Conservation (phyloP, 1,284 basidiomycete species). For the Meira miltonrushii region DNA sequence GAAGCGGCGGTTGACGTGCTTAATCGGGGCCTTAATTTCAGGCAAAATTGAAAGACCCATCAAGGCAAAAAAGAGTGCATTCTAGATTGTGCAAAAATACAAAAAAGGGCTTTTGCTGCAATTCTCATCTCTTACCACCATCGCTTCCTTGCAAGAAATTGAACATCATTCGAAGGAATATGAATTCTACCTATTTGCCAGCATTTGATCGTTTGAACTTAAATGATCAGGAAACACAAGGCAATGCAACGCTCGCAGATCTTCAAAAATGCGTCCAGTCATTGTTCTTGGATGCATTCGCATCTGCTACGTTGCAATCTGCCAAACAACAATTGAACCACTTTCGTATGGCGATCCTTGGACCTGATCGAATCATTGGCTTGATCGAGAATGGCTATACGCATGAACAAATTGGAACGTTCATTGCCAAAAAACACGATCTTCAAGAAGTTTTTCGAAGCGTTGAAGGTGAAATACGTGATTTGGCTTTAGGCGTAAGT, state of each 20-base stretch:
- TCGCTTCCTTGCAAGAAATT: no score
- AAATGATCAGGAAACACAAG: neutral
- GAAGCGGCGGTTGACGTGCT: no score
- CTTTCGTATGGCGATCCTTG: neutral
- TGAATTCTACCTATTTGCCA: no score
- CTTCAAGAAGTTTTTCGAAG: slow-evolving; percentile 2
- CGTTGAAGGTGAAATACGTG: slow-evolving; percentile 3
- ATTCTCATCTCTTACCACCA: no score
- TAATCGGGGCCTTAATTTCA: no score
- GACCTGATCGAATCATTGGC: neutral
- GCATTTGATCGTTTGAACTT: no score
- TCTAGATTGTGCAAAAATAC: no score
- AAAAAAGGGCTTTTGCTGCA: no score
- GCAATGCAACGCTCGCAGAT: neutral
- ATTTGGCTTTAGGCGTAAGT: slow-evolving; percentile 6
- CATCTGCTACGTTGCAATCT: neutral
- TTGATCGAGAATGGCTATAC: neutral
- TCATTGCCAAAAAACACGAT: slow-evolving; percentile 2
- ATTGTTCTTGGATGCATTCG: slow-evolving; percentile 1
- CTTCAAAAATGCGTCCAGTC: neutral
- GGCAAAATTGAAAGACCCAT: no score
- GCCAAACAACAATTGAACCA: neutral
- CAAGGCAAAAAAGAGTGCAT: no score
- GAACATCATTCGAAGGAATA: no score
- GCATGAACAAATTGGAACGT: slow-evolving; percentile 5